A percentile compares a stretch with the other conserved stretches of the same genome.
Evolutionary conservation across 176 grass and related monocot genomes (phyloP).

Genomic region (Avena sativa): DNA sequence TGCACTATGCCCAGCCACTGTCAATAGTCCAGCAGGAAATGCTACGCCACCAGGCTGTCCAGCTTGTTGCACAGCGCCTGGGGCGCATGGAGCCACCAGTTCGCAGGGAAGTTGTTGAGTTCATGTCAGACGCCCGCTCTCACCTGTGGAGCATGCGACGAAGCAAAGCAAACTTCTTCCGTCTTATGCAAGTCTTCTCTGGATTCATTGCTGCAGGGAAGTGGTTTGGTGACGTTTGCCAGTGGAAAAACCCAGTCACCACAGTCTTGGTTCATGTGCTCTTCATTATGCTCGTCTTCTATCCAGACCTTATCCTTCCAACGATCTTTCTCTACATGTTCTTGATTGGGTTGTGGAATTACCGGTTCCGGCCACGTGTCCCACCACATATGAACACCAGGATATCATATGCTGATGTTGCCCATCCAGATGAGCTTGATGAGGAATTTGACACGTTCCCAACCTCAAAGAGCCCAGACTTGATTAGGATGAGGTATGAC

Average conservation of each 20-base stretch:
- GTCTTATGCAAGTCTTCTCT: slow-evolving; percentile 84
- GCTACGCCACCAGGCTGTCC: slow-evolving; percentile 75
- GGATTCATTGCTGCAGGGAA: slow-evolving; percentile 71
- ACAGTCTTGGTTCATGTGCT: slow-evolving; percentile 80
- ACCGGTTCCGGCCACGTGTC: slow-evolving; percentile 68
- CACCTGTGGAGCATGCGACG: slow-evolving; percentile 95
- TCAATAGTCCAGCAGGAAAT: slow-evolving; percentile 73
- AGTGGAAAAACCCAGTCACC: slow-evolving; percentile 88
- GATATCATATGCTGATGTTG: slow-evolving; percentile 70
- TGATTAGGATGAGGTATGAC: slow-evolving; percentile 77
- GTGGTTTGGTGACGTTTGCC: slow-evolving; percentile 77
- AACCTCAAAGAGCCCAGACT: slow-evolving; percentile 57
- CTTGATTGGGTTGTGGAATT: slow-evolving; percentile 84
- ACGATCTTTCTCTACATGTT: slow-evolving; percentile 93
- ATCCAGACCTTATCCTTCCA: slow-evolving; percentile 89
- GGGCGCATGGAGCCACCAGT: slow-evolving; percentile 91
- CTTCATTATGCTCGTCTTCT: slow-evolving; percentile 82
- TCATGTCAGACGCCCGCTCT: slow-evolving; percentile 78
- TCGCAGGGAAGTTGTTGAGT: slow-evolving; percentile 88
- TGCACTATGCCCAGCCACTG: slow-evolving; percentile 82
- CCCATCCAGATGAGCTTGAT: slow-evolving; percentile 79
- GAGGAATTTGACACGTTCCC: slow-evolving; percentile 98
- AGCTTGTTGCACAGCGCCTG: slow-evolving; percentile 65
- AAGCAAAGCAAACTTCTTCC: slow-evolving; percentile 98
- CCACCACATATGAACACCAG: slow-evolving; percentile 88